Base-by-base conservation (phyloP, 208 protist species). In the Kentomonas sorsogonicus region DNA sequence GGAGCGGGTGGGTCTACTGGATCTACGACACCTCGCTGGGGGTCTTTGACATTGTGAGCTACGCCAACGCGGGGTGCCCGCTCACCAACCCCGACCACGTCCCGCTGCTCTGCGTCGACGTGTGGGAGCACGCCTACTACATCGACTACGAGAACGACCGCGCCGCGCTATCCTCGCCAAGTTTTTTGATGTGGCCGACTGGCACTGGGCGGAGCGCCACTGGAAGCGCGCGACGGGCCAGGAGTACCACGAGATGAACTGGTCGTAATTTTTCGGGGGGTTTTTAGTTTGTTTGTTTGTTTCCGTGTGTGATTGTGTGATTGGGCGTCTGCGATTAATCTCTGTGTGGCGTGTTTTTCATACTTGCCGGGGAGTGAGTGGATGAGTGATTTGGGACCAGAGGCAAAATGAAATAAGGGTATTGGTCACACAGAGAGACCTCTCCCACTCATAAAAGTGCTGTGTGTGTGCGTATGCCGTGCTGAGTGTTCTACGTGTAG, bases 111-210 rank as follows among this genome's bases (percentile, higher is more conserved):
- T 91, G 81, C 54, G 79, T 90, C 9, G 90, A 96, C 79, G 90
- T 97, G 41, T 97, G 91, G 90, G 91, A 98, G 71, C 95, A 98
- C 66, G 80, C 93, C n/a, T 98, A 97, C 63, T 97, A 97, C 62
- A 76, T 96, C 34, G 95, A 97, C 75, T 97, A 97, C 58, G 85
- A 92, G 56, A 97, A 97, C 72, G 73, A 86, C 33, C 81, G 91
- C 16, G 81, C 86, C 4, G 53, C 83, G 63, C 97, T n/a, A n/a
- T 94, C 63, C 53, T 98, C 27, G 77, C 77, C 38, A 86, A 87
- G 58, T 97, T 75, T 58, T 97, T 94, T 74, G 79, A 93, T 57
- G 83, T 96, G 31, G 88, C 96, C n/a, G 94, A 97, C 77, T 98
- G 95, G 95, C 88, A 94, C 66, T 94, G 88, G 88, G 88, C 88